phyloP scores from a whole-genome alignment of 2,329 filamentous ascomycete species.

The Xylaria sp. region DNA sequence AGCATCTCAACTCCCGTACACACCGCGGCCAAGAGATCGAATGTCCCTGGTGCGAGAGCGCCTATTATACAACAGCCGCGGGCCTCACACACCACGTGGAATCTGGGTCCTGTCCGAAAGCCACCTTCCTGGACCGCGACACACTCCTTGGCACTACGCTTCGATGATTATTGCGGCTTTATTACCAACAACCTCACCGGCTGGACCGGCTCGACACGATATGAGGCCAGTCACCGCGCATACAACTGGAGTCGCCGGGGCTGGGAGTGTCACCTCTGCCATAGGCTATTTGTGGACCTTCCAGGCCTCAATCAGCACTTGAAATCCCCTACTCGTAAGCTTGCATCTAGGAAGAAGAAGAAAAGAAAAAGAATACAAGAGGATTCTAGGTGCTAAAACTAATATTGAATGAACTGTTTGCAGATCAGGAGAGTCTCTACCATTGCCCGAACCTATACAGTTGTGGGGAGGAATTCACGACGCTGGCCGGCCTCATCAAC shows the following conservation, averaged over 20 bases:
- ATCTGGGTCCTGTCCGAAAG: slow-evolving; percentile 3
- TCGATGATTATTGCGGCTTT: slow-evolving; percentile 1
- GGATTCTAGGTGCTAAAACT: no score
- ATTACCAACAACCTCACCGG: slow-evolving; percentile 6
- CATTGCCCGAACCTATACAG: slow-evolving; percentile 20
- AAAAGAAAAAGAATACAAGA: no score
- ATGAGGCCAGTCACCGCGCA: slow-evolving; percentile 1
- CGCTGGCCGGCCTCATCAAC: slow-evolving; percentile 44
- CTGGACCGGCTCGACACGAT: slow-evolving; percentile 2
- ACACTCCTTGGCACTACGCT: slow-evolving; percentile 11
- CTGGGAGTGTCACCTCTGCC: slow-evolving; percentile 11
- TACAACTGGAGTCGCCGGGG: slow-evolving; percentile 7
- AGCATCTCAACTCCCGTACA: slow-evolving; percentile 58
- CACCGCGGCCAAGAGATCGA: slow-evolving; percentile 49
- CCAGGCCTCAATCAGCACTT: slow-evolving; percentile 19
- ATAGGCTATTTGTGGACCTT: neutral
- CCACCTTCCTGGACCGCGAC: slow-evolving; percentile 20
- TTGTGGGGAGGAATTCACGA: slow-evolving; percentile 41
- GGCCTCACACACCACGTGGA: slow-evolving; percentile 20
- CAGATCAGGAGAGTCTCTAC: slow-evolving; percentile 24
- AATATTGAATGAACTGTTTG: no score
- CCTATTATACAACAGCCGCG: slow-evolving; percentile 10
- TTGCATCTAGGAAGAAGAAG: no score
- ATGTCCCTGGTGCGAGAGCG: slow-evolving; percentile 52
- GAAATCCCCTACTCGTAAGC: slow-evolving; percentile 20